Base-by-base conservation (phyloP, 176 grass and related monocot species). In the Oryza glumipatula region DNA sequence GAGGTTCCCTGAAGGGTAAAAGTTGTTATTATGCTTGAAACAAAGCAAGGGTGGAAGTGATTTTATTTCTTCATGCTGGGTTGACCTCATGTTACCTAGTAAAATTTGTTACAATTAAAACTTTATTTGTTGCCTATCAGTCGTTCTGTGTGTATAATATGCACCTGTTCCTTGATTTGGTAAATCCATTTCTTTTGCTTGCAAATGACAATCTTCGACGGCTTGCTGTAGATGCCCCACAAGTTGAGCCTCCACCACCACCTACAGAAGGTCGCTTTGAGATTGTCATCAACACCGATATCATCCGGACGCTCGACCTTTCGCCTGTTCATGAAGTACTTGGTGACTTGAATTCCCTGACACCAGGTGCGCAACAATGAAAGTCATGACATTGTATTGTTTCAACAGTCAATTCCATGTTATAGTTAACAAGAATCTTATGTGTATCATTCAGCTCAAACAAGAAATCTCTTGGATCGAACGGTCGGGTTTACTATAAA, bases 401-500 rank as follows among this genome's bases (percentile, higher is more conserved):
- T 65, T 23, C n/a, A 76, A 1, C 22, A 12, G 44, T 22, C 22
- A 66, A 11, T 84, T 66, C 22, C 43, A 54, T 11, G 22, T 1
- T 60, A 23, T 67, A 44, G 11, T 71, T 82, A 39, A 82, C 16
- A 46, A 64, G 14, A 78, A 74, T 4, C 24, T 82, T 48, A 46
- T 38, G 2, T 21, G 10, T 15, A 70, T 14, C 56, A 43, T 85
- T 80, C 64, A 98, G 92, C 80, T 83, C 58, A 93, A 76, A 64
- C 91, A n/a, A 91, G 24, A 86, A 82, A 73, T 47, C 47, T 93
- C 17, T 22, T 98, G 86, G 95, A 95, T 9, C 67, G 82, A 78
- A 94, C 92, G 9, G 86, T 97, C 28, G 92, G 95, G 11, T 92
- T 97, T 73, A 98, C 91, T n/a, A 98, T 98, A 67, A 93, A 90